Evolutionary conservation across 129 eudicot genomes (phyloP).

Genomic region (Kitagawia praeruptora): DNA sequence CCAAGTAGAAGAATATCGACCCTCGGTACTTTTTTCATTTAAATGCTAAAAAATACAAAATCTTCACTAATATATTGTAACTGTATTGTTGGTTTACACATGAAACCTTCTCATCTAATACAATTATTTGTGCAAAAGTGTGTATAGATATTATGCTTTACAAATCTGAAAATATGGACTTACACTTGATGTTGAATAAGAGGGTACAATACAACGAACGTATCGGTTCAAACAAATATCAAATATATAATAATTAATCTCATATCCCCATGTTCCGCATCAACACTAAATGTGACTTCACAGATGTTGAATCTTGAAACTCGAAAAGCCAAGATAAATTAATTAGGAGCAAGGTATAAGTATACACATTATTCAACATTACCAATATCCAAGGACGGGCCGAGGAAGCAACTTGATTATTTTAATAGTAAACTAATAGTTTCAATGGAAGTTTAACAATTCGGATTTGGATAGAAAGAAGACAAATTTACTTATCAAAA

Average conservation of each 20-base stretch:
- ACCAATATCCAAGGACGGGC: background rate
- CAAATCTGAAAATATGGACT: background rate
- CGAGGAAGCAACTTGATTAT: background rate
- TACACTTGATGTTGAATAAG: background rate
- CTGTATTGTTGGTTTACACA: background rate
- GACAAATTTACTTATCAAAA: background rate
- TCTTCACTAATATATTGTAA: background rate
- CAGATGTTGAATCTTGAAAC: background rate
- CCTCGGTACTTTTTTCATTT: background rate
- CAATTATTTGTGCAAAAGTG: background rate
- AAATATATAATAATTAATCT: background rate
- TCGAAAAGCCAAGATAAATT: background rate
- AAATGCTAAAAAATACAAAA: too few relatives aligned
- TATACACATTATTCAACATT: background rate
- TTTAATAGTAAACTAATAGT: background rate
- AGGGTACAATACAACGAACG: background rate
- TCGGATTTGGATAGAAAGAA: background rate
- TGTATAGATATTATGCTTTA: background rate
- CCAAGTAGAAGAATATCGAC: background rate
- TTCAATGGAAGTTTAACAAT: background rate
- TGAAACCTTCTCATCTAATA: background rate
- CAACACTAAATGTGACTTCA: background rate
- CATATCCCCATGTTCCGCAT: background rate
- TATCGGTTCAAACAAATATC: background rate
- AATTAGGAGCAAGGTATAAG: background rate